Percentiles rank a stretch among this genome's conserved stretches.
These are phyloP conservation scores for Syzygium oleosum DNA, from an alignment of 345 rosid genomes.

Conservation along the genomic window DNA sequence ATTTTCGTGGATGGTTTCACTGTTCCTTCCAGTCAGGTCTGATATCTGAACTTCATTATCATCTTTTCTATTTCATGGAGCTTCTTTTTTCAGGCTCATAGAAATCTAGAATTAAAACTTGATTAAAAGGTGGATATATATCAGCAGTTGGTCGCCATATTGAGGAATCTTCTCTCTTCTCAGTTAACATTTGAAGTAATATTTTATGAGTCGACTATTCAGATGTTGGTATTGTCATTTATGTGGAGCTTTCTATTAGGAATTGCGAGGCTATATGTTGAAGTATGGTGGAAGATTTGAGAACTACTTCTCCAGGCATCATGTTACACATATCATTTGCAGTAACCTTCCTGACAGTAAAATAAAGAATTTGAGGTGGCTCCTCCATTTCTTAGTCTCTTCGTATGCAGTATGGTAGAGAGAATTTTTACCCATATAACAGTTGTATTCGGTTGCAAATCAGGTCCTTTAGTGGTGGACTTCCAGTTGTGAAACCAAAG, in stretches of 20 bases:
- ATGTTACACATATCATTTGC: constrained; percentile 83
- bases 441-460: constrained; percentile 1
- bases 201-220: neutral
- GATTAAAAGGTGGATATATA: neutral
- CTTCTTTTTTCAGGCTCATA: neutral
- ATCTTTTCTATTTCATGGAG: neutral
- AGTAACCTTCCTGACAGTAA: constrained; percentile 86
- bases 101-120: neutral
- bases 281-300: constrained; percentile 66
- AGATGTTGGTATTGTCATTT: neutral
- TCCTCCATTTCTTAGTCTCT: constrained; percentile 1
- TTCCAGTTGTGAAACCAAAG: constrained; percentile 87
- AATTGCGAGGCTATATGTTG: constrained; percentile 69
- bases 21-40: constrained; percentile 82
- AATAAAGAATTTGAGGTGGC: constrained; percentile 76
- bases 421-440: neutral
- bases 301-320: constrained; percentile 80
- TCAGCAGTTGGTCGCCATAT: neutral
- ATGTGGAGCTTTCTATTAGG: constrained; percentile 28
- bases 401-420: neutral
- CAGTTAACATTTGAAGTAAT: neutral
- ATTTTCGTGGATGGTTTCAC: constrained; percentile 94
- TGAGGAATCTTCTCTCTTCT: neutral
- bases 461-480: constrained; percentile 88
- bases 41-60: neutral